Evolutionary conservation across 1,284 basidiomycete genomes (phyloP).

Genomic region (Austropuccinia psidii): DNA sequence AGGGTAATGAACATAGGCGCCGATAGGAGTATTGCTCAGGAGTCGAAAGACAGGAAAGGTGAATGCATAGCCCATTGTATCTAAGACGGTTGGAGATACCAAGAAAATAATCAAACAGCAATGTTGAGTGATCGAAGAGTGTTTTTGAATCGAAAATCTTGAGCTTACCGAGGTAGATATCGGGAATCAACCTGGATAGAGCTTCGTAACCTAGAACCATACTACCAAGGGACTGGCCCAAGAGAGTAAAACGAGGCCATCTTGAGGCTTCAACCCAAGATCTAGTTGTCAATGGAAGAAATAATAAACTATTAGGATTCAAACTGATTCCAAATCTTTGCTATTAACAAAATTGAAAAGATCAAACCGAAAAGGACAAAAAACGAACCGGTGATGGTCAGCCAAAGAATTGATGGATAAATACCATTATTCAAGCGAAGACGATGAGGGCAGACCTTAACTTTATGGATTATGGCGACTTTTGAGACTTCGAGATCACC

Average conservation of each 20-base stretch:
- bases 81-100: slow-evolving; percentile 51
- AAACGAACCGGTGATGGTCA: neutral
- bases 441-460: slow-evolving; percentile 56
- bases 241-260: slow-evolving; percentile 80
- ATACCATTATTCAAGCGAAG: slow-evolving; percentile 16
- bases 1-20: slow-evolving; percentile 92
- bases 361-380: neutral
- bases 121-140: neutral
- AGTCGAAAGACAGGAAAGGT: slow-evolving; percentile 69
- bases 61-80: slow-evolving; percentile 98
- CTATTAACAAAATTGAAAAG: slow-evolving; percentile 49
- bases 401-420: neutral
- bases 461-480: slow-evolving; percentile 70
- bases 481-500: slow-evolving; percentile 76
- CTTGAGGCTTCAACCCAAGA: slow-evolving; percentile 68
- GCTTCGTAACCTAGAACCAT: slow-evolving; percentile 76
- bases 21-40: slow-evolving; percentile 57
- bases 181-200: slow-evolving; percentile 62
- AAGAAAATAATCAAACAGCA: neutral
- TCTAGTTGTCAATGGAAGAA: slow-evolving; percentile 68
- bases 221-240: slow-evolving; percentile 84
- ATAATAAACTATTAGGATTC: slow-evolving; percentile 59
- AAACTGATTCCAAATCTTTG: slow-evolving; percentile 74
- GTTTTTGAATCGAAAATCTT: neutral
- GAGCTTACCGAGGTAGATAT: slow-evolving; percentile 74